Conservation (phyloP, 2,329 filamentous ascomycete species). For the Xylariaceae sp. region DNA sequence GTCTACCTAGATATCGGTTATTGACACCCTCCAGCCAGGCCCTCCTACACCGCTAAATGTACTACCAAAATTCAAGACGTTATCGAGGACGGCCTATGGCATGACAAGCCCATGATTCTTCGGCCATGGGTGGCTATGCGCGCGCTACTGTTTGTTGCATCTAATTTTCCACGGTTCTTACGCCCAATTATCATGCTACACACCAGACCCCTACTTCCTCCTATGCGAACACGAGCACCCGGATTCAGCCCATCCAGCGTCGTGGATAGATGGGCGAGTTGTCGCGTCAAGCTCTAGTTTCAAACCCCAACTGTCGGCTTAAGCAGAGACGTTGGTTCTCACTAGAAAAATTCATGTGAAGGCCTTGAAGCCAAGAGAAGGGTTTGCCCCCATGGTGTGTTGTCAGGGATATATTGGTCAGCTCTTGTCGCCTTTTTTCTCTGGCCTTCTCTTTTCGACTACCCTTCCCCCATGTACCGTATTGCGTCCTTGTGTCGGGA, state of each 20-base stretch:
- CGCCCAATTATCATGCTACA: constrained; percentile 3
- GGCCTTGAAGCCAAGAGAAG: constrained; percentile 4
- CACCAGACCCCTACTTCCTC: constrained; percentile 7
- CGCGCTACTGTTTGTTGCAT: constrained; percentile 8
- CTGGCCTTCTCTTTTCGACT: background rate
- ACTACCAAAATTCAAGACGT: constrained; percentile 14
- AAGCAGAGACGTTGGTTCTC: background rate
- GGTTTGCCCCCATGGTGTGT: background rate
- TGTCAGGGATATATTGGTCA: background rate
- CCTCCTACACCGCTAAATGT: constrained; percentile 7
- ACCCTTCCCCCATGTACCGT: background rate
- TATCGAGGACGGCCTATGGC: constrained; percentile 6
- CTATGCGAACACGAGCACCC: constrained; percentile 10
- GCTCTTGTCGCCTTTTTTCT: background rate
- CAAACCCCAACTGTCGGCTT: background rate
- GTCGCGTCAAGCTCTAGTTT: constrained; percentile 1
- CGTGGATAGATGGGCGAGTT: constrained; percentile 3
- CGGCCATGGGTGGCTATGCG: background rate
- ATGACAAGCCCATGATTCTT: background rate
- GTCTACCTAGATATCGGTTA: constrained; percentile 2
- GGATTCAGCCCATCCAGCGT: constrained; percentile 5
- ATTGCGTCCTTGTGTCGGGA: background rate
- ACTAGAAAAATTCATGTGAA: constrained; percentile 1
- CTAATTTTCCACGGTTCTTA: constrained; percentile 7
- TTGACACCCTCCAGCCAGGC: constrained; percentile 1